Conservation (phyloP, 257 asterid genomes). For the Plectranthus barbatus region DNA sequence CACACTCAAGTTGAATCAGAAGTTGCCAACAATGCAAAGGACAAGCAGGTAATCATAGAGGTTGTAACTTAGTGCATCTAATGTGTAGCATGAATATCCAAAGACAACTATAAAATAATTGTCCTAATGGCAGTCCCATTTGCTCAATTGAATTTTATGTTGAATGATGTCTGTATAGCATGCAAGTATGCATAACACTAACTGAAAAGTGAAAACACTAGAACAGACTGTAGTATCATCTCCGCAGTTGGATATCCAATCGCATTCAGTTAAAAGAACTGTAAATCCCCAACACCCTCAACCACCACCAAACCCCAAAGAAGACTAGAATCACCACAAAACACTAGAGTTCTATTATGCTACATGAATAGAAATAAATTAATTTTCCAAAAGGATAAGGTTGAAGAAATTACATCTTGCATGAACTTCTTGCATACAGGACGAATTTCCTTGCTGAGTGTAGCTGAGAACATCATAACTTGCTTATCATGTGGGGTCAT, state of each 20-base stretch:
- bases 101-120: neutral
- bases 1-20: conserved; percentile 19
- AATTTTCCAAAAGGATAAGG: conserved; percentile 11
- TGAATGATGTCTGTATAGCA: neutral
- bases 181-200: neutral
- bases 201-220: no score
- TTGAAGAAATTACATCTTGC: conserved; percentile 67
- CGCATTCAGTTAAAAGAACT: neutral
- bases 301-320: neutral
- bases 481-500: conserved; percentile 87
- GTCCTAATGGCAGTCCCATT: neutral
- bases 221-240: no score
- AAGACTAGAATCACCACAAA: neutral
- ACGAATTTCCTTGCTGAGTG: conserved; percentile 81
- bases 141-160: neutral
- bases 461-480: conserved; percentile 92
- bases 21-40: conserved; percentile 2
- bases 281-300: neutral
- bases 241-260: neutral
- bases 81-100: neutral
- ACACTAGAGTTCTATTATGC: neutral
- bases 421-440: conserved; percentile 87
- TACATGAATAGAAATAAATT: neutral
- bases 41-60: conserved; percentile 3
- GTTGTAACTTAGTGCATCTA: neutral